Evolutionary conservation across 1,284 basidiomycete species (phyloP).

Genomic region (Rhizoctonia solani): DNA sequence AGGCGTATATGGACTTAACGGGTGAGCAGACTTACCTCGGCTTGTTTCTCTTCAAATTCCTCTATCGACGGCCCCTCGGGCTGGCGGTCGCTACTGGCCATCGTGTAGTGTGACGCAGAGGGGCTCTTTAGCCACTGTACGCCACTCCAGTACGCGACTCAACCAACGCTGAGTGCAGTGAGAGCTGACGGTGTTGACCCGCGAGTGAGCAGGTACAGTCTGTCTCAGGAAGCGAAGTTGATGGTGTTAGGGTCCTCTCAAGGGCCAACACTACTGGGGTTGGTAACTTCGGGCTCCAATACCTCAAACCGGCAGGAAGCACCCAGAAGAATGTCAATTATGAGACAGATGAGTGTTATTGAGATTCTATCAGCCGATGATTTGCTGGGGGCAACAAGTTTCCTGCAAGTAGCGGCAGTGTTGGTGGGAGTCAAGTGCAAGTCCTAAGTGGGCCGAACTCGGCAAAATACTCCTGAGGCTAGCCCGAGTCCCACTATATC

Average conservation of each 20-base stretch:
- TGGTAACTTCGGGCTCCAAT: constrained; percentile 21
- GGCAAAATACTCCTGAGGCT: constrained; percentile 3
- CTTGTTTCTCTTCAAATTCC: constrained; percentile 21
- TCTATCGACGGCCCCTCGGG: constrained; percentile 11
- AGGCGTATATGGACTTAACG: constrained; percentile 12
- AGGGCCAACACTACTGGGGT: neutral
- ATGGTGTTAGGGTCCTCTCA: constrained; percentile 22
- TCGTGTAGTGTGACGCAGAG: constrained; percentile 22
- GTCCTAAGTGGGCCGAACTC: constrained; percentile 4
- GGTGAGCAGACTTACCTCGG: constrained; percentile 9
- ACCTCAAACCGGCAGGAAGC: constrained; percentile 22
- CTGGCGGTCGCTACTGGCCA: constrained; percentile 23
- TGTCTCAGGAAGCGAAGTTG: constrained; percentile 23
- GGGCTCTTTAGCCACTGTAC: constrained; percentile 22
- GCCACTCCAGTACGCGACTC: constrained; percentile 12
- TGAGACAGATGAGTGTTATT: neutral
- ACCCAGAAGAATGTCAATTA: constrained; percentile 25
- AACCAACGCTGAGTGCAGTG: constrained; percentile 12
- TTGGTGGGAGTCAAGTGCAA: constrained; percentile 17
- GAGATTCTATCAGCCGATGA: neutral
- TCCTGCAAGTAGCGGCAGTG: neutral
- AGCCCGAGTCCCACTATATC: neutral
- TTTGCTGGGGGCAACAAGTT: neutral
- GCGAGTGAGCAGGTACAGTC: constrained; percentile 19
- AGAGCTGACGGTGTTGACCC: constrained; percentile 15